Base-by-base conservation (phyloP, 768 basidiomycete species). In the Cubamyces lactineus region DNA sequence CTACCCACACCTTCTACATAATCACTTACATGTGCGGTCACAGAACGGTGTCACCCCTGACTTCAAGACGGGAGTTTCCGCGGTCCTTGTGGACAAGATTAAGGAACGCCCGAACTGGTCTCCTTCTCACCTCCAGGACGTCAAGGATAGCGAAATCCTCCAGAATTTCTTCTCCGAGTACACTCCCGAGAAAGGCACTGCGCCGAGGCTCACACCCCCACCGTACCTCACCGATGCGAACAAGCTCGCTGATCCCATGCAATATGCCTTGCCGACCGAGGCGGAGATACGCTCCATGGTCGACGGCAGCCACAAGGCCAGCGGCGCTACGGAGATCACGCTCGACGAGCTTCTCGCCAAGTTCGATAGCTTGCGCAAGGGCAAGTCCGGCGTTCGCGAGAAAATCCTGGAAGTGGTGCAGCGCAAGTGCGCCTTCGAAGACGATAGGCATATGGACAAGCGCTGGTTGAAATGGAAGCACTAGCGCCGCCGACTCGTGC, bases 1-100 rank as follows among this genome's bases (percentile, higher is more conserved):
- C 30, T 46, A 17, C 16, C 28, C 19, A 55, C 30, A 28, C 12
- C 42, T 21, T 16, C 15, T 64, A 48, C 40, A 47, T 65, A 23
- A 28, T 50, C 13, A 38, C 51, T n/a, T 13, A 19, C 15, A 17
- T 49, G 46, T 16, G 19, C 3, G 21, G 17, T 17, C 39, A 19
- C 70, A 95, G 94, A 86, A 78, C 67, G 86, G 85, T 53, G 88
- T 87, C 45, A 91, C 85, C 72, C 79, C 86, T 7, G 97, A 99
- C 78, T 98, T 99, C 76, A 66, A 78, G 53, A 85, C 82, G 21
- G 96, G 96, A 23, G 89, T 98, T 45, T 86, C 82, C 30, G 83
- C 88, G 41, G 85, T 93, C 39, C 72, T 90, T 30, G 65, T 83
- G 76, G 71, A 82, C 52, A 84, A 83, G 70, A 80, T 43, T 66